Percentiles rank a stretch among this genome's conserved stretches.
phyloP scores from a whole-genome alignment of 352 stramenopile species.

The Phytophthora citricola region DNA sequence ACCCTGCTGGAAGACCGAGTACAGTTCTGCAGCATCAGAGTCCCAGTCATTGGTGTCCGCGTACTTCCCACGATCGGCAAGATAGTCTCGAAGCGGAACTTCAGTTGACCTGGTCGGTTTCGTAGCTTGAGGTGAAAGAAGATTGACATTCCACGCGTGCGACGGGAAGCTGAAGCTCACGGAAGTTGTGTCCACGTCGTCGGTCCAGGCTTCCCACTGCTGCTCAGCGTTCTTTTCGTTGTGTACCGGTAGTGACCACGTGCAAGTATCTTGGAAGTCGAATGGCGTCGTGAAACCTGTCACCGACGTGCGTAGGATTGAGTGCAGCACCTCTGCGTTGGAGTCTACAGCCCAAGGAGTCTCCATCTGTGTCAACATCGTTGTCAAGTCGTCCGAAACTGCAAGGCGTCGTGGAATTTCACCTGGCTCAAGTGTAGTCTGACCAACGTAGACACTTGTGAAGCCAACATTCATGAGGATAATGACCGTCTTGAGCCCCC shows the following conservation, averaged over 20 bases:
- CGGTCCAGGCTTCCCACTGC: conserved; percentile 31
- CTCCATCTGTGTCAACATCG: conserved; percentile 15
- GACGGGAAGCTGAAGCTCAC: conserved; percentile 43
- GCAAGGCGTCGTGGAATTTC: conserved; percentile 17
- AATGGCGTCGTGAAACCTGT: conserved; percentile 32
- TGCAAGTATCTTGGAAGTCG: conserved; percentile 31
- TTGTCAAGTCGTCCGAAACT: conserved; percentile 4
- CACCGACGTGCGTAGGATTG: conserved; percentile 34
- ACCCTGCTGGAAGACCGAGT: conserved; percentile 32
- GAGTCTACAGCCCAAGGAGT: conserved; percentile 9
- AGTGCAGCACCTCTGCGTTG: conserved; percentile 23
- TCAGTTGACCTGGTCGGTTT: conserved; percentile 13
- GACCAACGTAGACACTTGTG: conserved; percentile 64
- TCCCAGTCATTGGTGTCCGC: conserved; percentile 21
- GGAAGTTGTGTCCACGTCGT: conserved; percentile 50
- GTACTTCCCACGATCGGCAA: conserved; percentile 24
- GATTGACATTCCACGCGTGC: conserved; percentile 37
- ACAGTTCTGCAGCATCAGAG: conserved; percentile 12
- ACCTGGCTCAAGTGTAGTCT: conserved; percentile 13
- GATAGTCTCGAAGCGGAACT: conserved; percentile 31
- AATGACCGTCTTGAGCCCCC: conserved; percentile 63
- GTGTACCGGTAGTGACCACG: conserved; percentile 1
- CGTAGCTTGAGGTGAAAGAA: conserved; percentile 21
- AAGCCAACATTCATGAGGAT: conserved; percentile 75
- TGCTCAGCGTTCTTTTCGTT: conserved; percentile 7